Percentiles rank a stretch among this genome's conserved stretches.
These are phyloP conservation scores for Xylaria sp. DNA, from an alignment of 2,329 filamentous ascomycete species.

Conservation along the genomic window DNA sequence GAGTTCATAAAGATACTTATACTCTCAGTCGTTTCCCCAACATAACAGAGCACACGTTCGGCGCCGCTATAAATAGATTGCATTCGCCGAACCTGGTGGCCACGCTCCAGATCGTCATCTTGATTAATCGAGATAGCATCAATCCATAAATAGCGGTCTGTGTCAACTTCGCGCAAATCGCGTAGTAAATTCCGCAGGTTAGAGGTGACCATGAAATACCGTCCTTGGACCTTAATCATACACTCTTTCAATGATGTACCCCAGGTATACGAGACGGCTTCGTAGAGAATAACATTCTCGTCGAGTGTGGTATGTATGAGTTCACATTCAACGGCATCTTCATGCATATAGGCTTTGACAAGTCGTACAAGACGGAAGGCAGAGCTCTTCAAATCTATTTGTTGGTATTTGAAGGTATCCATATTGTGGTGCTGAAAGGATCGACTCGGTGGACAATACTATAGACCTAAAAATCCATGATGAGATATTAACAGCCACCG, in stretches of 20 bases:
- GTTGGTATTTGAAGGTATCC: slow-evolving; percentile 20
- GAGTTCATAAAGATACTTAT: slow-evolving; percentile 10
- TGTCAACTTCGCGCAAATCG: not conserved
- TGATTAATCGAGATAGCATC: slow-evolving; percentile 33
- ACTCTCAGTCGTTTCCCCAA: slow-evolving; percentile 5
- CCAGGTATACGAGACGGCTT: slow-evolving; percentile 34
- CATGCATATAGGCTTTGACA: not conserved
- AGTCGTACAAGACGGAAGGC: slow-evolving; percentile 30
- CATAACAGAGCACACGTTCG: slow-evolving; percentile 23
- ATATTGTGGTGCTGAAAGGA: not conserved
- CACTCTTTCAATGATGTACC: not conserved
- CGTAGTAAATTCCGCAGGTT: slow-evolving; percentile 18
- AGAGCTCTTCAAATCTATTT: slow-evolving; percentile 20
- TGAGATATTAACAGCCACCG: not conserved
- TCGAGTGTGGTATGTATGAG: slow-evolving; percentile 28
- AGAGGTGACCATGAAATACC: slow-evolving; percentile 14
- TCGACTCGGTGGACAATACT: not conserved
- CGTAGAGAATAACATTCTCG: slow-evolving; percentile 28
- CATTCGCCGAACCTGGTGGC: slow-evolving; percentile 32
- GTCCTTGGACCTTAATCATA: slow-evolving; percentile 4
- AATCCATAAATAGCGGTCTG: slow-evolving; percentile 31
- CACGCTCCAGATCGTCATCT: slow-evolving; percentile 15
- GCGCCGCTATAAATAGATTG: slow-evolving; percentile 23
- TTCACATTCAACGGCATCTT: slow-evolving; percentile 14
- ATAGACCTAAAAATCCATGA: not conserved